phyloP scores from a whole-genome alignment of 176 grass and related monocot species.

The Aechmea fasciata region DNA sequence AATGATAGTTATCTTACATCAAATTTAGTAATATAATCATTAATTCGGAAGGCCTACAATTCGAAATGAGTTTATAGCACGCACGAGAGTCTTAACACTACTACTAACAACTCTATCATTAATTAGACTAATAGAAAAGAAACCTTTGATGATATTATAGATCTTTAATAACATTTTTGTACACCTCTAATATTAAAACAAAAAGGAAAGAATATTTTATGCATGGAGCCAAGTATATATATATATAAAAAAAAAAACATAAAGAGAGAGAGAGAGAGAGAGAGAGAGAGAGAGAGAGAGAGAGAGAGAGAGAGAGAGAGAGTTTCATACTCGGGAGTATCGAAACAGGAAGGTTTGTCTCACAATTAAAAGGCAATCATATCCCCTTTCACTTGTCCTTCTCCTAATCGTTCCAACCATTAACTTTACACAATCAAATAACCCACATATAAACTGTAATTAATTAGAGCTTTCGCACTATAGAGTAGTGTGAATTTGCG shows the following conservation, averaged over 20 bases:
- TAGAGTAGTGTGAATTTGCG: background rate
- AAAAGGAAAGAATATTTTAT: slow-evolving; percentile 5
- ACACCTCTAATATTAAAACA: background rate
- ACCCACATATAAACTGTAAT: background rate
- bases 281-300: background rate
- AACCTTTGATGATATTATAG: background rate
- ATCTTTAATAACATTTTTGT: background rate
- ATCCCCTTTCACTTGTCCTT: background rate
- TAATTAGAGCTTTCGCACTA: background rate
- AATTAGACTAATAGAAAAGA: background rate
- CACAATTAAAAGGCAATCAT: background rate
- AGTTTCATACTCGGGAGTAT: background rate
- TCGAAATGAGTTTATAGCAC: too few relatives aligned
- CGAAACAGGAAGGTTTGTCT: background rate
- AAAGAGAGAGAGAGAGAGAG: background rate
- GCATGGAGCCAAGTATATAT: background rate
- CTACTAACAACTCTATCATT: background rate
- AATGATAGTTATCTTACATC: too few relatives aligned
- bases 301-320: background rate
- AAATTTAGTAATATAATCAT: too few relatives aligned
- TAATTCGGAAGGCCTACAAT: too few relatives aligned
- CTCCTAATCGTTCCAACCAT: background rate
- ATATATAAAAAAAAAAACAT: background rate
- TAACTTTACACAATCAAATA: slow-evolving; percentile 2
- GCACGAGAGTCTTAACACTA: background rate